Evolutionary conservation across 2,329 filamentous ascomycete species (phyloP).

Genomic region (Fusarium transvaalense): DNA sequence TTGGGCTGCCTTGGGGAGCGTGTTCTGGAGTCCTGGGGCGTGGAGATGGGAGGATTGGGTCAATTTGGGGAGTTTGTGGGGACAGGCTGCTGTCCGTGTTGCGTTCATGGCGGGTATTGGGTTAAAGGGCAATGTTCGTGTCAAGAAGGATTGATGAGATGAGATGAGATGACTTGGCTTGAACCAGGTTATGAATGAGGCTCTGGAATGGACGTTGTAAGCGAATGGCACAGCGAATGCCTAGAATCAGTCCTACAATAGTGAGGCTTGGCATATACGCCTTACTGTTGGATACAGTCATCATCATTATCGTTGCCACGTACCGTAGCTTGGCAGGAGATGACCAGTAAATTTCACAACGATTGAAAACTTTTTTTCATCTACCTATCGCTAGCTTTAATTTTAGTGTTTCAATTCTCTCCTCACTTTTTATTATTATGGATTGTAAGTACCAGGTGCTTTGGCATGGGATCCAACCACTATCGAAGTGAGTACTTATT

Average conservation of each 20-base stretch:
- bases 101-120: constrained; percentile 35
- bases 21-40: constrained; percentile 21
- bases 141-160: neutral
- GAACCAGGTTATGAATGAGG: neutral
- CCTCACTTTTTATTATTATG: no score
- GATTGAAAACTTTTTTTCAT: no score
- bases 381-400: no score
- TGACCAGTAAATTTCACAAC: no score
- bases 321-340: no score
- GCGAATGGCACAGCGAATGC: neutral
- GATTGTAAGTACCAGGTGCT: no score
- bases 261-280: neutral
- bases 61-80: constrained; percentile 38
- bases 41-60: constrained; percentile 42
- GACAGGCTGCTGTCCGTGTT: constrained; percentile 25
- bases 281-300: no score
- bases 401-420: no score
- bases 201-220: neutral
- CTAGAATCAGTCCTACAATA: neutral
- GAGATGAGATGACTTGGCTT: neutral
- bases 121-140: neutral
- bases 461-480: no score
- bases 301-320: no score
- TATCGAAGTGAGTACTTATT: no score
- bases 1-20: constrained; percentile 18